Conservation (phyloP, 768 basidiomycete genomes). For the Xerocomellus intermedius region DNA sequence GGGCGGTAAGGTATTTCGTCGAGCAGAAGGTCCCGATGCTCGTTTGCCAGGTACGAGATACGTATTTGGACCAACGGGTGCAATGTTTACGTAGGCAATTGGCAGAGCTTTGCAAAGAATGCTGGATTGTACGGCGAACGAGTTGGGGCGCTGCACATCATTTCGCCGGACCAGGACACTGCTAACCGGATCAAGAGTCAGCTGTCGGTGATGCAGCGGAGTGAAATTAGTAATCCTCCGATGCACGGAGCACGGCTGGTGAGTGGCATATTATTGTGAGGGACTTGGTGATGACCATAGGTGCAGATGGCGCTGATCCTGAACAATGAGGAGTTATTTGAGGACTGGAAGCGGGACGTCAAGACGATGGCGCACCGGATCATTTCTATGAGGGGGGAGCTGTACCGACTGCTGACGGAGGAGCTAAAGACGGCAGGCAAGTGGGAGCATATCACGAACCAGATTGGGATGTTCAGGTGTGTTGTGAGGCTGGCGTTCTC, state of each 20-base stretch:
- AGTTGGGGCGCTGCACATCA: slow-evolving; percentile 88
- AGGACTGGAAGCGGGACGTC: slow-evolving; percentile 90
- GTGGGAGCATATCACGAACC: slow-evolving; percentile 94
- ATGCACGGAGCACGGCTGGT: slow-evolving; percentile 88
- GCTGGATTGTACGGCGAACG: slow-evolving; percentile 95
- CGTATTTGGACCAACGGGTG: background rate
- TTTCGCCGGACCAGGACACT: slow-evolving; percentile 61
- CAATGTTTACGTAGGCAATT: slow-evolving; percentile 8
- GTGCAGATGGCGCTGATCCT: slow-evolving; percentile 76
- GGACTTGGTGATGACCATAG: background rate
- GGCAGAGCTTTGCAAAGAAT: slow-evolving; percentile 95
- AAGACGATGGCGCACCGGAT: slow-evolving; percentile 76
- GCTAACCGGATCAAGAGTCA: slow-evolving; percentile 79
- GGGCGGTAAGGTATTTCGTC: slow-evolving; percentile 88
- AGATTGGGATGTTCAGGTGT: slow-evolving; percentile 98
- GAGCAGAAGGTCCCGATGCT: slow-evolving; percentile 70
- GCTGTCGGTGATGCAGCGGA: slow-evolving; percentile 86
- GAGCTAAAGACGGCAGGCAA: slow-evolving; percentile 84
- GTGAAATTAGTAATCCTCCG: slow-evolving; percentile 95
- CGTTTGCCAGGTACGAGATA: slow-evolving; percentile 73
- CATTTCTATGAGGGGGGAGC: slow-evolving; percentile 83
- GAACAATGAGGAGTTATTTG: slow-evolving; percentile 69
- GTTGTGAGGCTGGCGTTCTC: slow-evolving; percentile 11
- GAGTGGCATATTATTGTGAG: slow-evolving; percentile 27
- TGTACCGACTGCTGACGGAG: slow-evolving; percentile 65